Base-by-base conservation (phyloP, 2,329 filamentous ascomycete species). In the Pseudopithomyces maydicus region DNA sequence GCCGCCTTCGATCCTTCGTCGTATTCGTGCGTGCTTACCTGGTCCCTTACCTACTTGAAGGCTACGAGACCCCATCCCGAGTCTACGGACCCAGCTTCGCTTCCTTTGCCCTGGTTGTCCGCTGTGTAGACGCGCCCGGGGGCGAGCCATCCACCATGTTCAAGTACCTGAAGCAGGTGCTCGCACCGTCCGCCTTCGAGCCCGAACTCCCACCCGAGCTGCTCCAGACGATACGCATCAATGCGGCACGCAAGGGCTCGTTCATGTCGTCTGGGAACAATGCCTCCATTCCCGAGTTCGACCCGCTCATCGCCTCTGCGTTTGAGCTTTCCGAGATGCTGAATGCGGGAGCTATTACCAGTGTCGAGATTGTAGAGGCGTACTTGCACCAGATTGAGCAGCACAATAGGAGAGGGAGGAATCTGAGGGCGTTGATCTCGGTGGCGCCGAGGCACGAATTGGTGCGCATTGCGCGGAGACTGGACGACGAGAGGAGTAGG, bases 401-500 rank as follows among this genome's bases (percentile, higher is more conserved):
- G 50, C 73, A 75, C 49, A 75, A 75, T 56, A 63, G 72, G 46
- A 64, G 69, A 58, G 73, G 73, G 7, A 59, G 73, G 12, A 71
- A 75, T 48, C 50, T 75, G 36, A 60, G 70, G 38, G 77, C 77
- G 6, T 51, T 79, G 51, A 76, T 79, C 22, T 74, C 71, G 1
- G 68, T 77, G 2, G 74, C 75, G 26, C 77, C 78, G 8, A 68
- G 66, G 55, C 68, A 76, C 52, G 62, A 74, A 32, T 61, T 77
- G 8, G 43, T 79, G 14, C 66, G 67, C 36, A 70, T 68, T 54
- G 78, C 78, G 11, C 69, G 65, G 36, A 60, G 66, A n/a, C 66
- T 80, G 17, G 78, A 80, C 49, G 65, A 74, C 23, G 78, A 79
- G 56, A 65, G 77, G n/a, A 63, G 59, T 29, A 64, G 63, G 32